phyloP scores from a whole-genome alignment of 2,329 filamentous ascomycete genomes.

The Rhexocercosporidium sp. region DNA sequence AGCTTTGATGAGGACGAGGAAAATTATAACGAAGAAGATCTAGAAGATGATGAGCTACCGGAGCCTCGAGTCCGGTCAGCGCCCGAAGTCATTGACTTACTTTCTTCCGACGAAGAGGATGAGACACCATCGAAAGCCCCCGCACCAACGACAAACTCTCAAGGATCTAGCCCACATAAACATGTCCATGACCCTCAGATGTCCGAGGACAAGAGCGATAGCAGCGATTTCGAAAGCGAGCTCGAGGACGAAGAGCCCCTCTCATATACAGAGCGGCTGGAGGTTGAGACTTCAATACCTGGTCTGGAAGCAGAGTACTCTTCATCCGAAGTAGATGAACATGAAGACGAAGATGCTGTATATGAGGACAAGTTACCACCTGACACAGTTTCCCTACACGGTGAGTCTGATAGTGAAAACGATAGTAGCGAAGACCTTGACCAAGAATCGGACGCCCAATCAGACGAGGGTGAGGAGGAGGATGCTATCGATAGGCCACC shows the following conservation, averaged over 20 bases:
- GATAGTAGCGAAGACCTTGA: neutral
- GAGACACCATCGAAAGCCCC: constrained; percentile 16
- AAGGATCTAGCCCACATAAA: constrained; percentile 30
- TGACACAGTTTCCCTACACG: neutral
- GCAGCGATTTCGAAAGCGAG: constrained; percentile 12
- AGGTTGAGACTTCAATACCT: constrained; percentile 15
- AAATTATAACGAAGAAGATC: constrained; percentile 37
- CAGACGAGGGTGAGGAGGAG: neutral
- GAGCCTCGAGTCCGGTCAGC: constrained; percentile 17
- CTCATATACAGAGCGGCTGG: constrained; percentile 11
- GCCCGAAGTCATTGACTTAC: constrained; percentile 41
- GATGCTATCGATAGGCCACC: neutral
- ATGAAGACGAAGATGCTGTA: constrained; percentile 6
- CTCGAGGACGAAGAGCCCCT: constrained; percentile 4
- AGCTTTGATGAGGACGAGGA: constrained; percentile 24
- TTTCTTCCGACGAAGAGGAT: constrained; percentile 45
- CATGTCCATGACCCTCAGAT: constrained; percentile 22
- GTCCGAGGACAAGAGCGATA: constrained; percentile 21
- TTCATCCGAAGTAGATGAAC: constrained; percentile 1
- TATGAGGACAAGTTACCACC: neutral
- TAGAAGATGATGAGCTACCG: constrained; percentile 29
- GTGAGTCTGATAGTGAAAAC: neutral
- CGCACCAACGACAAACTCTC: neutral
- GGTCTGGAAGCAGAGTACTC: neutral
- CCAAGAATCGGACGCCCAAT: neutral